Conservation (phyloP, 2,329 filamentous ascomycete species). For the Taxawa tesnikishii region DNA sequence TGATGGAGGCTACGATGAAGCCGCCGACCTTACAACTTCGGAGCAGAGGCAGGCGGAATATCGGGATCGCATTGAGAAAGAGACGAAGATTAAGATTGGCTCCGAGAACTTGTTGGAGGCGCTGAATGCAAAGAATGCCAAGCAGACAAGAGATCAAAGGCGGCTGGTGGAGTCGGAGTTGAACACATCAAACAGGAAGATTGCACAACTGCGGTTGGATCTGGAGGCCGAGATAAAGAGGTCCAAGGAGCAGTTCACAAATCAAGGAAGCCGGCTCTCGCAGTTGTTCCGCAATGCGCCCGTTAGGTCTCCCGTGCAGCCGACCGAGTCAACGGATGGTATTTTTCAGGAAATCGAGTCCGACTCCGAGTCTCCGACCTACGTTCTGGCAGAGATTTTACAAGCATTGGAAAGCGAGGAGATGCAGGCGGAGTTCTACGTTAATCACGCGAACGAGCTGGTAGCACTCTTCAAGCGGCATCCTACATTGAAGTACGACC, state of each 20-base stretch:
- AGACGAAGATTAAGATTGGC: conserved; percentile 94
- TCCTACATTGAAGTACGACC: conserved; percentile 87
- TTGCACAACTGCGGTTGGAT: conserved; percentile 46
- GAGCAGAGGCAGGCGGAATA: conserved; percentile 67
- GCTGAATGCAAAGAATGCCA: conserved; percentile 84
- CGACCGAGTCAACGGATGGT: conserved; percentile 10
- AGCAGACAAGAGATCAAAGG: conserved; percentile 67
- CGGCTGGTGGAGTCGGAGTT: conserved; percentile 64
- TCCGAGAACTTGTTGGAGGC: conserved; percentile 97
- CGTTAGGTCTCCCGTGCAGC: conserved; percentile 37
- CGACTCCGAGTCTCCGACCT: conserved; percentile 75
- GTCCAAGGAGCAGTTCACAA: conserved; percentile 34
- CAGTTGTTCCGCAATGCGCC: conserved; percentile 45
- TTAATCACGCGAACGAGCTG: conserved; percentile 78
- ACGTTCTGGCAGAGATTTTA: conserved; percentile 77
- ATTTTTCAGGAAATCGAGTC: conserved; percentile 45
- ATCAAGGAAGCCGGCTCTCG: conserved; percentile 36
- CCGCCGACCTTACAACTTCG: conserved; percentile 39
- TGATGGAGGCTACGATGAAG: conserved; percentile 45
- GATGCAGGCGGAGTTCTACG: conserved; percentile 89
- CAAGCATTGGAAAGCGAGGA: conserved; percentile 80
- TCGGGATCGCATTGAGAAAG: conserved; percentile 79
- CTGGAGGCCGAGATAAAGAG: conserved; percentile 49
- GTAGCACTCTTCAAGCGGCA: conserved; percentile 95
- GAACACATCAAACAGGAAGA: conserved; percentile 68